Evolutionary conservation across 176 grass and related monocot species (phyloP), one percentile per base, ranked within the genome.

Genomic region (Raddia distichophylla): DNA sequence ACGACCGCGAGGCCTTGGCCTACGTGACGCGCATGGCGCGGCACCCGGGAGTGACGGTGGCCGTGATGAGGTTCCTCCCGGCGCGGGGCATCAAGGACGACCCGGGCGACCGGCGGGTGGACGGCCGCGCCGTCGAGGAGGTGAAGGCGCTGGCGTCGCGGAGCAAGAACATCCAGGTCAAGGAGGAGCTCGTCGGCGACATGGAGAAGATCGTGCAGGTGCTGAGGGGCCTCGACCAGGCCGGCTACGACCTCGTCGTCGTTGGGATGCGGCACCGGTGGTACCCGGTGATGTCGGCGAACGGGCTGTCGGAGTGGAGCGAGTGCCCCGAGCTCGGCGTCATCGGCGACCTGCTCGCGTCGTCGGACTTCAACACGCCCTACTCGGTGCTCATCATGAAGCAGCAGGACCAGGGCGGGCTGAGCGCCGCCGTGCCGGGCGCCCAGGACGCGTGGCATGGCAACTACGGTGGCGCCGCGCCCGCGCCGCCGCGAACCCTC

Each of bases 281-380:
- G 86, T 83, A 89, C 83, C 68, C 88, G 4, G 94, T 97, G 71
- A 82, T 93, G 92, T 44, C 75, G 35, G 85, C 76, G 1, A 89
- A 84, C 43, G 86, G 81, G 55, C 45, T 93, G 75, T 84, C 92
- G 51, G 90, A 91, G 27, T 91, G 90, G 95, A 91, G 92, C 55
- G 90, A 98, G 83, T 90, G 79, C 86, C 95, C 86, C 0, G 95
- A 98, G 82, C 86, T 98, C 10, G 95, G 95, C 14, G 71, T 98
- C 51, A 78, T 95, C 22, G 95, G 90, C 74, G 92, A 98, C 46
- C 88, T 95, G 44, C 80, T 98, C 40, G 92, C 90, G 8, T 85
- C 90, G 5, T 83, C 92, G 32, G 95, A 94, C 32, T 95, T 94
- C 74, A 86, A 83, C 58, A 79, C 89, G 35, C 87, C 77, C 15